Evolutionary conservation across 2,329 filamentous ascomycete species (phyloP).

Genomic region (Boeremia exigua): DNA sequence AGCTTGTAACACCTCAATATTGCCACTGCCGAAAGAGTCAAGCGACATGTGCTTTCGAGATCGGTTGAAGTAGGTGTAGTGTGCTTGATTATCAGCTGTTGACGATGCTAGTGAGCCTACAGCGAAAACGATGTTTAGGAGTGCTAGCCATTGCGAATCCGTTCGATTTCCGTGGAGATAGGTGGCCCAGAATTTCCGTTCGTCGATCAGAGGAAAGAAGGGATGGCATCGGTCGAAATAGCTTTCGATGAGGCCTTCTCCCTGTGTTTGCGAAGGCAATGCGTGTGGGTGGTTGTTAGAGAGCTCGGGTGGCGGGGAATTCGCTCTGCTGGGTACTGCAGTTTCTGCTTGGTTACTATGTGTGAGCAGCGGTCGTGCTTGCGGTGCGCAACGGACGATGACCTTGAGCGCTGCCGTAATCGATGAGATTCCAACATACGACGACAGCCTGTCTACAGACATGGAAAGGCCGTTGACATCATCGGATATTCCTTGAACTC

Average conservation of each 20-base stretch:
- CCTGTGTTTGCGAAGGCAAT: constrained; percentile 66
- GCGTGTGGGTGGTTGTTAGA: constrained; percentile 48
- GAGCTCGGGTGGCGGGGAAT: constrained; percentile 46
- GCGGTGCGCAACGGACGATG: constrained; percentile 64
- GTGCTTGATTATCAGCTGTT: constrained; percentile 67
- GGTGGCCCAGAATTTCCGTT: constrained; percentile 70
- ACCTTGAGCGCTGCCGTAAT: constrained; percentile 77
- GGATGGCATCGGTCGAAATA: constrained; percentile 77
- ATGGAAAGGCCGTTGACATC: constrained; percentile 73
- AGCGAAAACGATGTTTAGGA: constrained; percentile 78
- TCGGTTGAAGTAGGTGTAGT: constrained; percentile 72
- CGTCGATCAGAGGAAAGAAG: constrained; percentile 76
- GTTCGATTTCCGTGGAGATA: constrained; percentile 67
- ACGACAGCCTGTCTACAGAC: constrained; percentile 65
- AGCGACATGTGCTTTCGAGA: constrained; percentile 71
- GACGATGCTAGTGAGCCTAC: constrained; percentile 74
- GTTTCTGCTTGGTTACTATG: constrained; percentile 50
- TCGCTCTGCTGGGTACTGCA: constrained; percentile 44
- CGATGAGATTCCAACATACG: constrained; percentile 76
- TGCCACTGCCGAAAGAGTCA: constrained; percentile 71
- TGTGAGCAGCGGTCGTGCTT: constrained; percentile 56
- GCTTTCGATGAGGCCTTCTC: constrained; percentile 73
- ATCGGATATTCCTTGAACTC: constrained; percentile 64
- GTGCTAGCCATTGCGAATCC: constrained; percentile 72
- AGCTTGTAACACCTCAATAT: constrained; percentile 76